Evolutionary conservation across 1,139 yeast genomes (phyloP), one percentile per base, ranked within the genome.

Genomic region (Protomyces macrosporus): DNA sequence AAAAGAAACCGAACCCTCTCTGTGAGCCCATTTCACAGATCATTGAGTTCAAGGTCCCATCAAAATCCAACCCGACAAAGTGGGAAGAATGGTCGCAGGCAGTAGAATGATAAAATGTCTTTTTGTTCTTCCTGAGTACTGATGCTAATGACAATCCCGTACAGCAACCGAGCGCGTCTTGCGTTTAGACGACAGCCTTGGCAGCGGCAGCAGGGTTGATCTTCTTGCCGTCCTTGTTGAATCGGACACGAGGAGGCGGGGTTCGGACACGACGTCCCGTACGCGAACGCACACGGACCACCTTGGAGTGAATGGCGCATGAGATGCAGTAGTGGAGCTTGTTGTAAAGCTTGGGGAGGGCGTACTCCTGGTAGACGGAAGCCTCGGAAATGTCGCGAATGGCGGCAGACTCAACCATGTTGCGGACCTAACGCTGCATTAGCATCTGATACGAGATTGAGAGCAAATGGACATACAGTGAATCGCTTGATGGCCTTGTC

Each of bases 401-500:
- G 58, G 70, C 70, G 80, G 98, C 98, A 75, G 97, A 95, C 85
- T 93, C 99, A 77, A 93, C 99, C 93, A 93, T 93, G 96, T 95
- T 95, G 86, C 98, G 90, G 40, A 53, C 48, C 48, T 42, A 30
- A 14, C 2, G 10, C 1, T 42, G n/a, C 4, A 9, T 9, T 7
- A 14, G 39, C 45, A 34, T 14, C 33, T 36, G 7, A 6, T 16
- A 10, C 23, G 23, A 23, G 1, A 39, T 9, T 3, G 42, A 4
- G 34, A 14, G 12, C 42, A 39, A 14, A 12, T 12, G 12, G 10
- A 35, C 63, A 52, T 88, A 93, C 88, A 81, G 97, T 90, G 86
- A 93, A 95, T 85, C 98, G 90, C 95, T 95, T 93, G 90, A 95
- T 93, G 82, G 98, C 97, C 89, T 93, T 95, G 82, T 93, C 98